Evolutionary conservation across 345 rosid species (phyloP).

Genomic region (Eucalyptus erythrocorys): DNA sequence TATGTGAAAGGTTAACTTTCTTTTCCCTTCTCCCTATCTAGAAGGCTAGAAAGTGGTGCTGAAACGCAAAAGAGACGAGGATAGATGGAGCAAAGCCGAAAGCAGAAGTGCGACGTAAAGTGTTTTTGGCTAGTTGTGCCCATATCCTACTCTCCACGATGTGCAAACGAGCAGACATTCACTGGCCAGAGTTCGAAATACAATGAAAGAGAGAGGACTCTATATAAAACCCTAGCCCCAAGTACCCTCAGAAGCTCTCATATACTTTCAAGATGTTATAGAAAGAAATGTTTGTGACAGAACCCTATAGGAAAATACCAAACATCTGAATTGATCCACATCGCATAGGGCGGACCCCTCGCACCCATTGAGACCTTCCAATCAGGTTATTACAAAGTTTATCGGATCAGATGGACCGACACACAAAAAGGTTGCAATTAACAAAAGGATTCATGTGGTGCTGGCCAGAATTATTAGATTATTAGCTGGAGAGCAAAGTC

Average conservation of each 20-base stretch:
- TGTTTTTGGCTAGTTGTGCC: neutral
- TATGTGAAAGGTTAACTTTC: neutral
- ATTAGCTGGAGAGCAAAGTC: neutral
- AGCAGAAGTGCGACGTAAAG: neutral
- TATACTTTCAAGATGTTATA: neutral
- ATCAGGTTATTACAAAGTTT: neutral
- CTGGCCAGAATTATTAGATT: neutral
- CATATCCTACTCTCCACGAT: neutral
- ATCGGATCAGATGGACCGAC: neutral
- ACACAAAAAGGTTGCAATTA: neutral
- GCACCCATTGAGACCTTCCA: neutral
- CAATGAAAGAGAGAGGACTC: neutral
- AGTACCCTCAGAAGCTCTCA: neutral
- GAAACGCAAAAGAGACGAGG: neutral
- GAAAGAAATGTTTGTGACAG: neutral
- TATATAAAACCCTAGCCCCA: neutral
- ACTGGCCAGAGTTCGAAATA: neutral
- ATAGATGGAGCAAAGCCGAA: neutral
- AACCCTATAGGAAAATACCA: neutral
- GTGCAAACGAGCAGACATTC: neutral
- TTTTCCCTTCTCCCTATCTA: neutral
- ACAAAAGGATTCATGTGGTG: neutral
- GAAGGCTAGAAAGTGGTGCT: neutral
- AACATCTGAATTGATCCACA: neutral
- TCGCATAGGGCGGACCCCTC: neutral